Base-by-base conservation (phyloP, 2,329 filamentous ascomycete genomes). In the Fusarium dimerum region DNA sequence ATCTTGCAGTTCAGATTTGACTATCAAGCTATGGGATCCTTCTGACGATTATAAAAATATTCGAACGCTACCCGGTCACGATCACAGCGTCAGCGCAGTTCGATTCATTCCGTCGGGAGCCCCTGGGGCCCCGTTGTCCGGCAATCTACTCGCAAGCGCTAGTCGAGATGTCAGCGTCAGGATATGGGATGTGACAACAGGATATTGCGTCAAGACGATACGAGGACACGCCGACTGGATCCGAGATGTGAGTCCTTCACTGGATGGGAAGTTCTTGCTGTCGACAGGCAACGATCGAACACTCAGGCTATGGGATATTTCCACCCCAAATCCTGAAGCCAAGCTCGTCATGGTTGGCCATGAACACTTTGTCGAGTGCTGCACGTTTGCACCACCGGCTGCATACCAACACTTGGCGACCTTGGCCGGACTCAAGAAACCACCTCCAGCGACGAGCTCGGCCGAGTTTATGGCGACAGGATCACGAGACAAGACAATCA, bases 41-140 rank as follows among this genome's bases (percentile, higher is more conserved):
- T 83, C 85, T 41, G 89, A 96, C 68, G 90, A 94, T 54, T 97
- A 97, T 76, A 96, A 96, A 71, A 97, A 96, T 67, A 96, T 96
- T 51, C 84, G 92, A 47, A 97, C 92, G 1, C 78, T 97, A 17
- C 88, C 89, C 1, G 92, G 93, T 6, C 92, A 97, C 72, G 92
- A 97, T 64, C 93, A 97, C 71, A 94, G 88, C 59, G 90, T 97
- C 49, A 94, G 89, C 62, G 87, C 90, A 3, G 86, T 97, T 32
- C 86, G 92, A 8, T 97, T 97, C 69, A 87, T 96, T 38, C 91
- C 91, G 3, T 91, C 87, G 8, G 90, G 90, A 18, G 88, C 88
- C 16, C 88, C 88, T 2, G 90, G 89, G 40, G 85, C 86, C 2
- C 88, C 88, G 3, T 80, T 86, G n/a, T 90, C 88, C 2, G 88